Evolutionary conservation across 192 early-diverging fungal species (phyloP).

Genomic region (Backusella macrospora): DNA sequence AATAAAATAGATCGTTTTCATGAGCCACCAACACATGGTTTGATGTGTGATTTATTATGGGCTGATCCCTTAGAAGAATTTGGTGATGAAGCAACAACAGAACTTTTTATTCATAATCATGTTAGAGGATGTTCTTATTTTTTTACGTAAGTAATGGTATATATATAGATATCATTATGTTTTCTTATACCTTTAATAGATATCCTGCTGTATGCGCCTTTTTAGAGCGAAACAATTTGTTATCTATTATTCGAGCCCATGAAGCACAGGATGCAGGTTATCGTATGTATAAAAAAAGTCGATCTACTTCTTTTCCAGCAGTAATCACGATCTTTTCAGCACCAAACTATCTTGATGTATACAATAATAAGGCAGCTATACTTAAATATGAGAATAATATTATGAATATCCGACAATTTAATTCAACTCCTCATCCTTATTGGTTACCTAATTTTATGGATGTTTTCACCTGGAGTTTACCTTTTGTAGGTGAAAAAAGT

Average conservation of each 20-base stretch:
- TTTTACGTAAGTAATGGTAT: constrained; percentile 47
- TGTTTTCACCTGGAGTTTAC: constrained; percentile 96
- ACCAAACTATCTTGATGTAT: constrained; percentile 97
- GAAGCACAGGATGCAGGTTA: constrained; percentile 97
- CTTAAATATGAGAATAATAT: constrained; percentile 99
- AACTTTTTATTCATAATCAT: constrained; percentile 84
- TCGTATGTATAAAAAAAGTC: constrained; percentile 95
- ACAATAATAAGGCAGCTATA: constrained; percentile 98
- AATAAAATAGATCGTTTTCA: constrained; percentile 83
- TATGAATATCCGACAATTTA: constrained; percentile 97
- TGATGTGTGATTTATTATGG: constrained; percentile 95
- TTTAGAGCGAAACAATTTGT: constrained; percentile 89
- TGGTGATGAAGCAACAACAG: constrained; percentile 85
- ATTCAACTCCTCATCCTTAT: constrained; percentile 94
- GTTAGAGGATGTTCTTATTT: constrained; percentile 94
- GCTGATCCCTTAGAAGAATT: constrained; percentile 94
- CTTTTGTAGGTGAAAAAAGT: constrained; percentile 99
- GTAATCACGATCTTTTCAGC: constrained; percentile 99
- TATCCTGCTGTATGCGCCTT: constrained; percentile 93
- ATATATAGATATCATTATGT: too few species aligned
- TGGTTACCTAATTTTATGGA: constrained; percentile 99
- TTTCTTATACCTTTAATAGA: constrained; percentile 39
- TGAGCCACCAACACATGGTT: constrained; percentile 91
- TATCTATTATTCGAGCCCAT: constrained; percentile 96
- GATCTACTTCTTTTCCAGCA: constrained; percentile 91